Base-by-base conservation (phyloP, 164 flowering plant species). In the Liquidambar formosana region DNA sequence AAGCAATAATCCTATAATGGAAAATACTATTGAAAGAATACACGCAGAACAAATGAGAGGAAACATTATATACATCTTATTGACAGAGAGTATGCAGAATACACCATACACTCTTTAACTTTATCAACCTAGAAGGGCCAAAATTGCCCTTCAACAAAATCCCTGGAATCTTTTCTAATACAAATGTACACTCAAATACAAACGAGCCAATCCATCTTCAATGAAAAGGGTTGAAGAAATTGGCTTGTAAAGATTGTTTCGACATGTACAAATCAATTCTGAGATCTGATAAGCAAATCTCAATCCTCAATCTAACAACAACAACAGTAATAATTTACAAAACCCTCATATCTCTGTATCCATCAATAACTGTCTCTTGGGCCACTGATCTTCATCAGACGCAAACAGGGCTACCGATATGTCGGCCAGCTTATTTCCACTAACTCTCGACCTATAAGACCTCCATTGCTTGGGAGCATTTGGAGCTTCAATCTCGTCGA, bases 381-480 rank as follows among this genome's bases (percentile, higher is more conserved):
- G 69, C 72, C 62, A 70, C 11, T 45, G 44, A 2, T 68, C 75
- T 27, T 73, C 73, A n/a, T 70, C 66, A 0, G 79, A 79, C 33
- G 79, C 68, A 65, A 88, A 88, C 58, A 88, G 68, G 6, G 78
- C 76, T 9, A 84, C 84, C 9, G 87, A 64, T 28, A 89, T 81
- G 23, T 77, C 82, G 0, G 77, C 62, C 10, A 86, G 77, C n/a
- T 74, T 78, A 78, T 81, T 83, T 61, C 73, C 22, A 47, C 57
- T 75, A 11, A 85, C 21, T 13, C 81, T 66, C 0, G 79, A 56
- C 75, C 71, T 67, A 21, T 2, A n/a, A 41, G 13, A 10, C 69
- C 83, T 76, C 10, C 9, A 12, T 19, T 77, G 86, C 57, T 46
- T 83, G 2, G 93, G 93, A 41, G 92, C 93, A 73, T 80, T 74